Evolutionary conservation across 1,284 basidiomycete genomes (phyloP).

Genomic region (Cryptococcus floricola): DNA sequence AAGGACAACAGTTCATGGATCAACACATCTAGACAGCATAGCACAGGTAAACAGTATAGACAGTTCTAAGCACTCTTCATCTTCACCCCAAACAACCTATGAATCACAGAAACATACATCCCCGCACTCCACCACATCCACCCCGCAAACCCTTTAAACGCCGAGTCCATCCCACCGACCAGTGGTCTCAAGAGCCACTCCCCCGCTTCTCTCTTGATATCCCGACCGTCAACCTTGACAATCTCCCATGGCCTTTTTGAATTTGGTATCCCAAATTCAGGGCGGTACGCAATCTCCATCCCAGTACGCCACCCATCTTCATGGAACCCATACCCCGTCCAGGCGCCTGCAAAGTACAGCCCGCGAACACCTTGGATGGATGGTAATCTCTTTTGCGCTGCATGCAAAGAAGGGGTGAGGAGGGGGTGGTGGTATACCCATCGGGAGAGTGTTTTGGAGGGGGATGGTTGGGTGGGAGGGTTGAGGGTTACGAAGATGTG

Average conservation of each 20-base stretch:
- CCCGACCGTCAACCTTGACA: background rate
- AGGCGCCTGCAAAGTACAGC: conserved; percentile 69
- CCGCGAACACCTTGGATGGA: conserved; percentile 62
- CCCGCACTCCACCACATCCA: conserved; percentile 1
- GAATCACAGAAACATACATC: conserved; percentile 3
- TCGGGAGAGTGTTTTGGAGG: conserved; percentile 54
- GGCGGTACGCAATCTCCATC: conserved; percentile 30
- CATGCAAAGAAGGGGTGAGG: conserved; percentile 6
- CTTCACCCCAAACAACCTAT: background rate
- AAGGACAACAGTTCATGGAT: too few relatives aligned
- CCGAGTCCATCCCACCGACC: background rate
- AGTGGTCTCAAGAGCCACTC: background rate
- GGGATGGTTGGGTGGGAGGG: conserved; percentile 61
- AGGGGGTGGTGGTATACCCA: conserved; percentile 66
- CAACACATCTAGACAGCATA: too few relatives aligned
- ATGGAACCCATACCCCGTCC: conserved; percentile 69
- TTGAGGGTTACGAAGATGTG: conserved; percentile 71
- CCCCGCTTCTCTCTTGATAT: background rate
- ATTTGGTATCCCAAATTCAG: conserved; percentile 3
- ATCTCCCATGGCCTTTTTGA: background rate
- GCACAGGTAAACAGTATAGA: too few relatives aligned
- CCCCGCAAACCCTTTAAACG: background rate
- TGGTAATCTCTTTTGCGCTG: conserved; percentile 8
- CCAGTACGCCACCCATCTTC: conserved; percentile 69
- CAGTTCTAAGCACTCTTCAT: background rate